phyloP scores from a whole-genome alignment of 2,329 filamentous ascomycete genomes.

The Penicillium hordei region DNA sequence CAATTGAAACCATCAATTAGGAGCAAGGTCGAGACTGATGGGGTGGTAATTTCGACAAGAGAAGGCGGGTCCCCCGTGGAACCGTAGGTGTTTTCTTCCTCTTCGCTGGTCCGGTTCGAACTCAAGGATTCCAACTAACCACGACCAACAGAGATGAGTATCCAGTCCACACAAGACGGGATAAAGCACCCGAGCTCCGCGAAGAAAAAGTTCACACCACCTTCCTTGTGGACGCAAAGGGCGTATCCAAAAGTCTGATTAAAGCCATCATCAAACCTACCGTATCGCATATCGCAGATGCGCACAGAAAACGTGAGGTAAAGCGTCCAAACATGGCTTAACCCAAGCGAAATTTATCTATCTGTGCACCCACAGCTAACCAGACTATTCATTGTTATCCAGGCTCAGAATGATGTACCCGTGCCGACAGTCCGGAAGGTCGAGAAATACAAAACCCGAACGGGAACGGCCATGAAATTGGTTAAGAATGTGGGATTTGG shows the following conservation, averaged over 20 bases:
- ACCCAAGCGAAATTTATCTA: neutral
- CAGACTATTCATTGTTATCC: neutral
- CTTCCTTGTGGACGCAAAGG: neutral
- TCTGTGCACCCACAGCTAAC: neutral
- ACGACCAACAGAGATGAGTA: neutral
- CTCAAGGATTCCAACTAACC: neutral
- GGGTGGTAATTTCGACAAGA: neutral
- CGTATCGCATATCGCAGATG: conserved; percentile 7
- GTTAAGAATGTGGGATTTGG: conserved; percentile 4
- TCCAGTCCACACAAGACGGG: neutral
- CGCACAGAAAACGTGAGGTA: neutral
- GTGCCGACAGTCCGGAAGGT: neutral
- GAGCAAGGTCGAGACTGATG: neutral
- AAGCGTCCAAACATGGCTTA: neutral
- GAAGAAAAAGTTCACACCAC: neutral
- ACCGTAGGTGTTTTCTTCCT: neutral
- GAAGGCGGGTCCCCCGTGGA: neutral
- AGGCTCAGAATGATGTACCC: neutral
- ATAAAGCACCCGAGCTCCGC: neutral
- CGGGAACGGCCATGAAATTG: neutral
- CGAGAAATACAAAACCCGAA: neutral
- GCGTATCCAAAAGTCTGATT: neutral
- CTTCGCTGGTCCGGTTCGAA: neutral
- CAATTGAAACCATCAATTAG: neutral
- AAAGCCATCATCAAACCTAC: conserved; percentile 13